Evolutionary conservation across 352 stramenopile species (phyloP).

Genomic region (Salisapilia sapeloensis): DNA sequence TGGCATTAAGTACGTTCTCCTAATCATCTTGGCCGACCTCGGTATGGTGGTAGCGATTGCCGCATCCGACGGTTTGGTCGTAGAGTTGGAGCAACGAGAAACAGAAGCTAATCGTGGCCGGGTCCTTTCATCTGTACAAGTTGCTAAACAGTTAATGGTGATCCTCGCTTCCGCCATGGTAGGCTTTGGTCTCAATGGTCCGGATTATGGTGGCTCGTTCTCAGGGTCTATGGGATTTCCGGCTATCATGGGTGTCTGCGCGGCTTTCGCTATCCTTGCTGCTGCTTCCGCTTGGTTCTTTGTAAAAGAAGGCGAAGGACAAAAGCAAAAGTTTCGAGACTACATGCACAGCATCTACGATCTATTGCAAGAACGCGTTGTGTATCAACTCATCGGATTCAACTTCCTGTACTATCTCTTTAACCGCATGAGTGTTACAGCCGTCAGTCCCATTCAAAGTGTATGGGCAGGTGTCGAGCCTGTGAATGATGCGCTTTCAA

Average conservation of each 20-base stretch:
- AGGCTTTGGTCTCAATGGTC: slow-evolving; percentile 20
- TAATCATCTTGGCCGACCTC: slow-evolving; percentile 55
- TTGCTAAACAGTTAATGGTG: slow-evolving; percentile 13
- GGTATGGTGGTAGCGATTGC: slow-evolving; percentile 64
- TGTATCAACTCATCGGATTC: slow-evolving; percentile 36
- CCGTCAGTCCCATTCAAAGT: slow-evolving; percentile 22
- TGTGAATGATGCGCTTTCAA: slow-evolving; percentile 30
- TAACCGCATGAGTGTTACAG: slow-evolving; percentile 25
- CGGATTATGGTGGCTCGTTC: slow-evolving; percentile 27
- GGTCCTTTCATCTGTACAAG: slow-evolving; percentile 17
- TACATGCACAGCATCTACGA: slow-evolving; percentile 21
- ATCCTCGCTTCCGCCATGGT: slow-evolving; percentile 23
- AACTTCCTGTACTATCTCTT: slow-evolving; percentile 29
- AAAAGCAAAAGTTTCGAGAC: slow-evolving; percentile 13
- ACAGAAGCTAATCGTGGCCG: slow-evolving; percentile 18
- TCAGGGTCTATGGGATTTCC: slow-evolving; percentile 36
- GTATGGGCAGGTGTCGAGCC: slow-evolving; percentile 35
- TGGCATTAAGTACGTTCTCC: slow-evolving; percentile 30
- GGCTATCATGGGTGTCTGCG: slow-evolving; percentile 22
- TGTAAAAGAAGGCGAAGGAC: slow-evolving; percentile 14
- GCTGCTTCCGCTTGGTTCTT: slow-evolving; percentile 25
- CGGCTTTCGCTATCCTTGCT: slow-evolving; percentile 14
- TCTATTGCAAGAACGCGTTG: slow-evolving; percentile 22
- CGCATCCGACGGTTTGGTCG: slow-evolving; percentile 40
- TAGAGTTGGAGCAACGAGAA: slow-evolving; percentile 36